These are phyloP conservation scores for Termitomyces sp. DNA, from an alignment of 768 basidiomycete species.

Conservation along the genomic window DNA sequence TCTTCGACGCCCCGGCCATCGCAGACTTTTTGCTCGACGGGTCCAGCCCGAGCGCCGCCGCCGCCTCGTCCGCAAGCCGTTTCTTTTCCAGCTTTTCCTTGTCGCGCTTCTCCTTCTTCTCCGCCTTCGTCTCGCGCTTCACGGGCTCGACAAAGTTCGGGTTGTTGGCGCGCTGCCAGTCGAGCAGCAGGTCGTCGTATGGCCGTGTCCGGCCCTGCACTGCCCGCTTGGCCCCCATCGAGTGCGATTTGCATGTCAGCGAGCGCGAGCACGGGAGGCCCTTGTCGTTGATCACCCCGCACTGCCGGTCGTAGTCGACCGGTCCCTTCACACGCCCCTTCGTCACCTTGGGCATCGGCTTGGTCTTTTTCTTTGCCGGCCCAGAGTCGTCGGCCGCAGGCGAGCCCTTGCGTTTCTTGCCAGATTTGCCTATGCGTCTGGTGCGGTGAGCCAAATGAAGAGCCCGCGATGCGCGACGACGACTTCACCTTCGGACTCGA, in stretches of 20 bases:
- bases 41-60: conserved; percentile 53
- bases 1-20: conserved; percentile 40
- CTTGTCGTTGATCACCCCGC: conserved; percentile 97
- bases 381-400: conserved; percentile 63
- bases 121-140: conserved; percentile 80
- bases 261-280: conserved; percentile 88
- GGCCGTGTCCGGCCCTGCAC: conserved; percentile 79
- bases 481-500: conserved; percentile 34
- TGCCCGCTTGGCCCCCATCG: conserved; percentile 93
- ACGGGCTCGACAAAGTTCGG: conserved; percentile 87
- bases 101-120: conserved; percentile 82
- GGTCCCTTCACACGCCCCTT: conserved; percentile 83
- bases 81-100: conserved; percentile 82
- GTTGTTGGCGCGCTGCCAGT: conserved; percentile 87
- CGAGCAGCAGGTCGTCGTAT: conserved; percentile 85
- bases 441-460: neutral
- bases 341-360: conserved; percentile 62
- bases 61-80: conserved; percentile 62
- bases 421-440: conserved; percentile 4
- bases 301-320: conserved; percentile 87
- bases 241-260: conserved; percentile 96
- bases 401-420: conserved; percentile 81
- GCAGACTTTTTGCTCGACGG: conserved; percentile 39
- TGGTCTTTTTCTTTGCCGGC: conserved; percentile 75
- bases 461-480: too few relatives aligned